Base-by-base conservation (phyloP, 2,329 filamentous ascomycete species). In the Talaromyces islandicus region DNA sequence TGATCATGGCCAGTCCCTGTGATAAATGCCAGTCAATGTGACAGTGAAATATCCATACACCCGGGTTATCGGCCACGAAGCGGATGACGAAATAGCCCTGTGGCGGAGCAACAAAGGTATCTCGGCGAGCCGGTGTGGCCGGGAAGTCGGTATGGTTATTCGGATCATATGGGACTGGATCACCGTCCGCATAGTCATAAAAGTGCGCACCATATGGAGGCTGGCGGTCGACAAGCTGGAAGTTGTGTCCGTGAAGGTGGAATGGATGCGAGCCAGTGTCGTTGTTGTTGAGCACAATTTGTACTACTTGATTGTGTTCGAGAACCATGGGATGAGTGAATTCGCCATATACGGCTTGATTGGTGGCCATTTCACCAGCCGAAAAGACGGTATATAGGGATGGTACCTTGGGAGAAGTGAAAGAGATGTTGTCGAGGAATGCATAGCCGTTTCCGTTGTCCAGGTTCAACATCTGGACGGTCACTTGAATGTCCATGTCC, bases 21-120 rank as follows among this genome's bases (percentile, higher is more conserved):
- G 81, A 76, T 60, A 90, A 78, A 69, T 91, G 88, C 88, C 88
- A 93, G 69, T 90, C 88, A 57, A 92, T 88, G 70, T 93, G 90
- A 73, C 89, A 92, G 74, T 92, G 89, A 76, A 92, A 89, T 4
- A 89, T 72, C 86, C 86, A 89, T 24, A 89, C 78, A 41, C 84
- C 76, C 1, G 76, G 76, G 60, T 78, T 78, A 59, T 78, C 71
- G 17, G 74, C 73, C 24, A 73, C 65, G 63, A 81, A 80, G 0
- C 78, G 68, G 11, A 93, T 69, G 11, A 91, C 84, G 25, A 88
- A 81, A 71, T 89, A 85, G 0, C 89, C 88, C 32, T 84, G 80
- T 0, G 87, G 86, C 21, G 81, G 81, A 0, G 91, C 73, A 1
- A 88, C 82, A 0, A 89, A 73, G 0, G 87, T 90, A 63, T 93